Evolutionary conservation across 2,329 filamentous ascomycete species (phyloP).

Genomic region (Leptographium lundbergii): DNA sequence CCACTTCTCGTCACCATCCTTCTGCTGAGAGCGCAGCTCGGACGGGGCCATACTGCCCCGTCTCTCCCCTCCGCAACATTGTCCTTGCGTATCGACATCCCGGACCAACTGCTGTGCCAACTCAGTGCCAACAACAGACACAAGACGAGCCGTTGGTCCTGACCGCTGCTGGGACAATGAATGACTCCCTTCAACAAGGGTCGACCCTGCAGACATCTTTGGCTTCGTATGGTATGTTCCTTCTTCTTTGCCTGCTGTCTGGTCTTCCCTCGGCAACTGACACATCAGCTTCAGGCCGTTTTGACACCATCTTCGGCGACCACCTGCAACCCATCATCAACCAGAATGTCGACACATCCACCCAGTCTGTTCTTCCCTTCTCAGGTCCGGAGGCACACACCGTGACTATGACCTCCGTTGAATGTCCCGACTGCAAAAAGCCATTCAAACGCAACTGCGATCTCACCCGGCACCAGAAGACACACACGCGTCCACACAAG

Average conservation of each 20-base stretch:
- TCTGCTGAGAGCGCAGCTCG: background rate
- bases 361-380: background rate
- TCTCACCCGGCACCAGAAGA: constrained; percentile 60
- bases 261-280: background rate
- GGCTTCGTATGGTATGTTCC: background rate
- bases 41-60: background rate
- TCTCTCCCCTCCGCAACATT: background rate
- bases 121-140: background rate
- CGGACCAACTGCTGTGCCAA: background rate
- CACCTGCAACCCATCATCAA: background rate
- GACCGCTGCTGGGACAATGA: background rate
- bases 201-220: background rate
- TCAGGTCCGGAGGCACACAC: background rate
- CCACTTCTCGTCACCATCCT: background rate
- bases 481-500: constrained; percentile 66
- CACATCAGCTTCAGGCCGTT: background rate
- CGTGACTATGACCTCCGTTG: background rate
- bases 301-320: background rate
- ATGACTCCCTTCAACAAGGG: background rate
- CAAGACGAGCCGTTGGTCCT: background rate
- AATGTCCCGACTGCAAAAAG: constrained; percentile 14
- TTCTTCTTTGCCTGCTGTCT: background rate
- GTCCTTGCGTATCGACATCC: background rate
- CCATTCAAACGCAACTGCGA: constrained; percentile 19
- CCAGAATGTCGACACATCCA: background rate